Percentiles rank a stretch among this genome's conserved stretches.
Conservation (phyloP, 352 stramenopile species). For the Phytophthora rubi region DNA sequence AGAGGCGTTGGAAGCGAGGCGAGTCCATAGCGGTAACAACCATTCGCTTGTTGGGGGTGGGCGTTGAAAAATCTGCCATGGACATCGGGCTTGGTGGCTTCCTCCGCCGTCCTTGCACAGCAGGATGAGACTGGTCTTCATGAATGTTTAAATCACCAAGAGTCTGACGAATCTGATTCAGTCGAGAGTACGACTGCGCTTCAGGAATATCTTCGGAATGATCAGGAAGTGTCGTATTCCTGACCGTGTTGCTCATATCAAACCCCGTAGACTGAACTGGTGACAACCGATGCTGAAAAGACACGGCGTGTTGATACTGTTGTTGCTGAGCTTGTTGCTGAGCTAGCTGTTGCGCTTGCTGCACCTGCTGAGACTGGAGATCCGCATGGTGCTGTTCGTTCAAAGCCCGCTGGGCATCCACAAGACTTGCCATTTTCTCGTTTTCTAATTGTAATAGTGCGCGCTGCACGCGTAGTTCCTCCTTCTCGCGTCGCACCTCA, state of each 20-base stretch:
- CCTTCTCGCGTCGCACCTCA: slow-evolving; percentile 68
- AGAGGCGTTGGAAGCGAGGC: slow-evolving; percentile 51
- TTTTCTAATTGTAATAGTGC: slow-evolving; percentile 77
- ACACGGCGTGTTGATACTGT: slow-evolving; percentile 32
- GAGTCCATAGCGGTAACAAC: slow-evolving; percentile 38
- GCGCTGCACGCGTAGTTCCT: slow-evolving; percentile 76
- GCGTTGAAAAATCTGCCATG: slow-evolving; percentile 65
- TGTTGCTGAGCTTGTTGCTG: slow-evolving; percentile 18
- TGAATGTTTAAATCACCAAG: slow-evolving; percentile 32
- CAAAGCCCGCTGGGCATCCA: slow-evolving; percentile 66
- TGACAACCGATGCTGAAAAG: slow-evolving; percentile 25
- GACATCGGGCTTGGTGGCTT: slow-evolving; percentile 60
- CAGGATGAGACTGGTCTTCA: slow-evolving; percentile 22
- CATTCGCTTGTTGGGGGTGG: slow-evolving; percentile 33
- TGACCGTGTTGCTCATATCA: slow-evolving; percentile 11
- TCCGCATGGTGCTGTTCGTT: slow-evolving; percentile 67
- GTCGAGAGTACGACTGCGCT: slow-evolving; percentile 24
- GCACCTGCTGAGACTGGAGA: slow-evolving; percentile 38
- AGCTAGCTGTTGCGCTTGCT: slow-evolving; percentile 32
- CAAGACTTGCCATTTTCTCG: slow-evolving; percentile 67
- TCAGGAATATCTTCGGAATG: slow-evolving; percentile 15
- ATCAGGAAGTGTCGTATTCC: slow-evolving; percentile 4
- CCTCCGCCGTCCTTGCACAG: slow-evolving; percentile 27
- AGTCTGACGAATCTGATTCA: slow-evolving; percentile 37
- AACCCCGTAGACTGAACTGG: slow-evolving; percentile 26